Percentiles rank a stretch among this genome's conserved stretches.
Conservation (phyloP, 495 filamentous ascomycete genomes). For the Neurospora intermedia region DNA sequence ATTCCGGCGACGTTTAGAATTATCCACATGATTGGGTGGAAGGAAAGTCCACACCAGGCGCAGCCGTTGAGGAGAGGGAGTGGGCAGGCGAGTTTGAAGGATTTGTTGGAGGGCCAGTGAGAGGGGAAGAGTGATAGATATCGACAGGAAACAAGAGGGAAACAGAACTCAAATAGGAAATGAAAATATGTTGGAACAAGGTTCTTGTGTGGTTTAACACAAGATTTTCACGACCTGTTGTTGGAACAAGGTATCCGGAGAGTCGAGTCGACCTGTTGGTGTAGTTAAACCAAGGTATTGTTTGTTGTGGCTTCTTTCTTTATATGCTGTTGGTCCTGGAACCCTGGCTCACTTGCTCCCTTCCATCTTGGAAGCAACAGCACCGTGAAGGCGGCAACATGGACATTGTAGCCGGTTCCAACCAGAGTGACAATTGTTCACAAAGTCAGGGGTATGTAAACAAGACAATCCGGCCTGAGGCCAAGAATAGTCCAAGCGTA, state of each 20-base stretch:
- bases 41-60: conserved; percentile 65
- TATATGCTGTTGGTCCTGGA: background rate
- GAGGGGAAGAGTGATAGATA: background rate
- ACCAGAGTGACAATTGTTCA: background rate
- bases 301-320: background rate
- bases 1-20: conserved; percentile 86
- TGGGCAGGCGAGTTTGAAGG: conserved; percentile 71
- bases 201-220: background rate
- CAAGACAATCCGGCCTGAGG: background rate
- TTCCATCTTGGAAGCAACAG: background rate
- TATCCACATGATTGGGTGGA: conserved; percentile 99
- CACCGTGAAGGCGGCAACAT: background rate
- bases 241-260: background rate
- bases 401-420: background rate
- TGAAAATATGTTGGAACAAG: background rate
- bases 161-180: background rate
- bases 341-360: background rate
- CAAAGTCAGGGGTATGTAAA: background rate
- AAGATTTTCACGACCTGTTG: background rate
- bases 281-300: background rate
- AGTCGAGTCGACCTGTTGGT: background rate
- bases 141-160: background rate
- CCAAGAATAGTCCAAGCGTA: background rate
- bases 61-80: conserved; percentile 74
- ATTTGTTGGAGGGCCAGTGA: conserved; percentile 50